phyloP scores from a whole-genome alignment of 192 early-diverging fungal genomes.

The Coemansia sp. region DNA sequence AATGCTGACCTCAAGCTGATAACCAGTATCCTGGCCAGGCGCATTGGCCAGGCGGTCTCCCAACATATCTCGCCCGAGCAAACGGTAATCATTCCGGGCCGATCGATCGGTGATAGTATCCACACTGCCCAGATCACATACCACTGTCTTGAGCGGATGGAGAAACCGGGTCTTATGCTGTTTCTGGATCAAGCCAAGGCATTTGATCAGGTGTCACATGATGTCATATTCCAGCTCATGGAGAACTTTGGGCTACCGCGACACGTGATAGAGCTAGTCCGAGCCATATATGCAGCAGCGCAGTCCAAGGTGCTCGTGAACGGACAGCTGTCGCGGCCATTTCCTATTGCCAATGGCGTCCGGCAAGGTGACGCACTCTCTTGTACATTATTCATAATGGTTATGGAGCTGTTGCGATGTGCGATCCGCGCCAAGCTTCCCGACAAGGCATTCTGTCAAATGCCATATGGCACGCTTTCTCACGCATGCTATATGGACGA shows the following conservation, averaged over 20 bases:
- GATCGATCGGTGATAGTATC: constrained; percentile 6
- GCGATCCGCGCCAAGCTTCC: background rate
- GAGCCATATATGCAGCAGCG: background rate
- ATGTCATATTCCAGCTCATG: constrained; percentile 5
- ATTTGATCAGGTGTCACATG: constrained; percentile 10
- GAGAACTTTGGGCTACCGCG: background rate
- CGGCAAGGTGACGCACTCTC: constrained; percentile 11
- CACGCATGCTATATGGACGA: background rate
- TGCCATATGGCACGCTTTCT: background rate
- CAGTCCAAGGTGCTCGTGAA: background rate
- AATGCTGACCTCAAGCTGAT: background rate
- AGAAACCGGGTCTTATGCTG: background rate
- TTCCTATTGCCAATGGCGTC: constrained; percentile 5
- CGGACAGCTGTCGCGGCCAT: background rate
- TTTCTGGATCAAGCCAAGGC: constrained; percentile 26
- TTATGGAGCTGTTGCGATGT: background rate
- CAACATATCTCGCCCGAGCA: constrained; percentile 3
- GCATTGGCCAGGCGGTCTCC: background rate
- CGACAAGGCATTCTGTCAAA: background rate
- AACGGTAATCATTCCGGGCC: constrained; percentile 6
- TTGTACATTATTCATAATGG: constrained; percentile 7
- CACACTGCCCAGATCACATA: constrained; percentile 4
- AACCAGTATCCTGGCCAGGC: background rate
- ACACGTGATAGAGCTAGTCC: background rate
- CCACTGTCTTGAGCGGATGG: background rate